phyloP scores from a whole-genome alignment of 2,329 filamentous ascomycete genomes.

The Calonectria hongkongensis region DNA sequence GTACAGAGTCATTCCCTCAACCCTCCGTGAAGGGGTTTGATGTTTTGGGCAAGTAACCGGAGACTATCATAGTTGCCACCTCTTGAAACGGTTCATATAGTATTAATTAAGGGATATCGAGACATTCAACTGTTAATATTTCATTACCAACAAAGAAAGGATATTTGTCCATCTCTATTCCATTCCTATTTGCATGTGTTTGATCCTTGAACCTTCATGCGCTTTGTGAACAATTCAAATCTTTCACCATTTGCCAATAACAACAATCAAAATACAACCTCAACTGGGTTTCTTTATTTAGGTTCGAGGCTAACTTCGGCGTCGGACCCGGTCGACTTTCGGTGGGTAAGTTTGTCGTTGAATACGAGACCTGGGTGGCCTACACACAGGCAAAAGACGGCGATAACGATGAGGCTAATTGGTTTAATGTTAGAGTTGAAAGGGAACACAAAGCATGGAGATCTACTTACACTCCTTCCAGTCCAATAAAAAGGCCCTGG shows the following conservation, averaged over 20 bases:
- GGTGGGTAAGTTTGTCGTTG: slow-evolving; percentile 25
- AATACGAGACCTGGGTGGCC: slow-evolving; percentile 62
- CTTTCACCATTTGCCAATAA: not conserved
- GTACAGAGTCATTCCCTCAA: not conserved
- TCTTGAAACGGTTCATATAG: not conserved
- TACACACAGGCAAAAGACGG: slow-evolving; percentile 60
- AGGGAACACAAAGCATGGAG: fast-evolving
- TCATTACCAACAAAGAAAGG: not conserved
- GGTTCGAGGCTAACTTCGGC: slow-evolving; percentile 14
- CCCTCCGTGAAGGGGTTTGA: too few species aligned
- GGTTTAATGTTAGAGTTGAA: slow-evolving; percentile 32
- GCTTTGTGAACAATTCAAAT: not conserved
- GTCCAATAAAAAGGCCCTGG: slow-evolving; percentile 70
- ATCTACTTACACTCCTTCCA: slow-evolving; percentile 69
- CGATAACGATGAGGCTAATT: slow-evolving; percentile 58
- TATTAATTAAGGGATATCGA: not conserved
- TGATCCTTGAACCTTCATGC: not conserved
- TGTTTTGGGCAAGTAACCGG: not conserved
- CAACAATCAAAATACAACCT: not conserved
- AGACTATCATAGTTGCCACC: not conserved
- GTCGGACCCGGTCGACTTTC: slow-evolving; percentile 30
- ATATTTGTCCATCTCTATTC: slow-evolving; percentile 5
- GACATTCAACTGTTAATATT: not conserved
- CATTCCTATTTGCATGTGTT: not conserved
- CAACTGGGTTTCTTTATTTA: not conserved